These are phyloP conservation scores for Luffa aegyptiaca DNA, from an alignment of 306 rosid species.

Conservation along the genomic window DNA sequence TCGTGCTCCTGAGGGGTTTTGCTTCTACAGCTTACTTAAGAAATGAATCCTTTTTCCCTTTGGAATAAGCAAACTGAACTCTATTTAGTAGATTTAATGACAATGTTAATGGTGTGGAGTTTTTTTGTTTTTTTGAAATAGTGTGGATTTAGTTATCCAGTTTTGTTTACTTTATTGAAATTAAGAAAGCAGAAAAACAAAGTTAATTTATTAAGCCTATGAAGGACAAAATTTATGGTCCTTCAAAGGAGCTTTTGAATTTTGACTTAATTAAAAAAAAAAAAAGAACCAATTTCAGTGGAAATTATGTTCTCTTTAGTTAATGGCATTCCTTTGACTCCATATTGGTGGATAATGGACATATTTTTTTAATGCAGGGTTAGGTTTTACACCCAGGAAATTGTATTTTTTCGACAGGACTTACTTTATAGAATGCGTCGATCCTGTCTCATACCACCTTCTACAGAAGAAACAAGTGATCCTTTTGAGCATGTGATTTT, in stretches of 20 bases:
- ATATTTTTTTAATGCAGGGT: slow-evolving; percentile 45
- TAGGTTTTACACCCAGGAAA: slow-evolving; percentile 71
- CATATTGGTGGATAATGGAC: neutral
- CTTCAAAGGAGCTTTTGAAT: neutral
- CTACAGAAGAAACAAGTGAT: slow-evolving; percentile 75
- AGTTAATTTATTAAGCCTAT: neutral
- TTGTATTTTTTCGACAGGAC: slow-evolving; percentile 84
- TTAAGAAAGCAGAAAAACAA: neutral
- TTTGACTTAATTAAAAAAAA: neutral
- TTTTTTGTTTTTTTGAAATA: too few species aligned
- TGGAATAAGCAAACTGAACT: neutral
- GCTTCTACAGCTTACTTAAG: neutral
- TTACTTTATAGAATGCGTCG: slow-evolving; percentile 82
- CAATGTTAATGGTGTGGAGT: neutral
- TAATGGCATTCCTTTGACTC: neutral
- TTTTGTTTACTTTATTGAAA: neutral
- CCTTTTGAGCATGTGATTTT: slow-evolving; percentile 70
- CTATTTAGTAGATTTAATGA: neutral
- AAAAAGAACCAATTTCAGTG: neutral
- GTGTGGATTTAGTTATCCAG: neutral
- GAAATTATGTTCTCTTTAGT: neutral
- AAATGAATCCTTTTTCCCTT: neutral
- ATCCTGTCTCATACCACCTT: slow-evolving; percentile 76
- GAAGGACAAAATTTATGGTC: neutral
- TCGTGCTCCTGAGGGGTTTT: neutral